A percentile compares a stretch with the other conserved stretches of the same genome.
Evolutionary conservation across 352 stramenopile genomes (phyloP).

Genomic region (Phytophthora aleatoria): DNA sequence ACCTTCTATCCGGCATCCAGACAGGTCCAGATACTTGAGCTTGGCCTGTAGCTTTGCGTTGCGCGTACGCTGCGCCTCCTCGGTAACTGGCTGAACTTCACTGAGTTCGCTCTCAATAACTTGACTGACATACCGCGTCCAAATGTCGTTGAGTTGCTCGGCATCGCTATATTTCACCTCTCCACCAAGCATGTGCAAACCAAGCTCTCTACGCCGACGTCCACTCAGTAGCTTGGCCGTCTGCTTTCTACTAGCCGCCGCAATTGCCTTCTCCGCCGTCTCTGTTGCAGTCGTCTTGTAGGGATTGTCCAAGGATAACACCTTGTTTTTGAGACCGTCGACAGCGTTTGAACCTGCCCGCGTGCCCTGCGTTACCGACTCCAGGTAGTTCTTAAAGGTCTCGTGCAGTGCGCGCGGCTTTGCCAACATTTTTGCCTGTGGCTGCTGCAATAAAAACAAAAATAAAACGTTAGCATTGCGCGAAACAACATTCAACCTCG

Average conservation of each 20-base stretch:
- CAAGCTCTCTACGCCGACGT: slow-evolving; percentile 58
- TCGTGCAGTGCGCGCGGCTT: slow-evolving; percentile 33
- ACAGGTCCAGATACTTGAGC: slow-evolving; percentile 68
- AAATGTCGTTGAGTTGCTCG: slow-evolving; percentile 68
- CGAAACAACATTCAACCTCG: background rate
- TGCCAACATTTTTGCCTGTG: slow-evolving; percentile 27
- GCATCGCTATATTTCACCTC: slow-evolving; percentile 63
- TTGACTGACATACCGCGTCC: slow-evolving; percentile 63
- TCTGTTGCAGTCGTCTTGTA: slow-evolving; percentile 46
- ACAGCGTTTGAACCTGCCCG: slow-evolving; percentile 26
- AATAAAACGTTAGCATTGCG: slow-evolving; percentile 7
- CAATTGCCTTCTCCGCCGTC: slow-evolving; percentile 34
- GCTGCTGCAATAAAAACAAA: slow-evolving; percentile 24
- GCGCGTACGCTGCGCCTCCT: slow-evolving; percentile 25
- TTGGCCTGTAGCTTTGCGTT: slow-evolving; percentile 51
- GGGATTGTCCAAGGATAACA: slow-evolving; percentile 79
- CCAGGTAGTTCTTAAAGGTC: slow-evolving; percentile 56
- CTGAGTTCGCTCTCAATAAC: slow-evolving; percentile 50
- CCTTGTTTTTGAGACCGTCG: slow-evolving; percentile 79
- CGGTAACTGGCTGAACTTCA: slow-evolving; percentile 20
- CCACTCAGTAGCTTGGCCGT: slow-evolving; percentile 64
- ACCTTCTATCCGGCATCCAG: slow-evolving; percentile 74
- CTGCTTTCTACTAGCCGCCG: slow-evolving; percentile 43
- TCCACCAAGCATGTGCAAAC: slow-evolving; percentile 56
- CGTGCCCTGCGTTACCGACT: slow-evolving; percentile 28